Evolutionary conservation across 805 yeast species (phyloP).

Genomic region (Brettanomyces nanus): DNA sequence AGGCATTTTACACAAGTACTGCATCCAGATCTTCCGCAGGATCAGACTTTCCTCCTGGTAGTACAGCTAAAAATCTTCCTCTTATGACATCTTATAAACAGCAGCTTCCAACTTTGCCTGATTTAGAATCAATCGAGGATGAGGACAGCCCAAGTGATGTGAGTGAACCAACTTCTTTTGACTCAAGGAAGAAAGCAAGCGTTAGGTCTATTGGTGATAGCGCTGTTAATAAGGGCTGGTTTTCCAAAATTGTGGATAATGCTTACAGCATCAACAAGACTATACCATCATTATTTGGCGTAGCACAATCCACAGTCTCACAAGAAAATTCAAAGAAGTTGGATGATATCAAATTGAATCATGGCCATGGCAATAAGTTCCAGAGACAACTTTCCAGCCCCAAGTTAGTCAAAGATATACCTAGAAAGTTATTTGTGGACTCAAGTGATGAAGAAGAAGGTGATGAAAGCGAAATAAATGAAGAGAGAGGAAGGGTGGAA

Average conservation of each 20-base stretch:
- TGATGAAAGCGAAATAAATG: conserved; percentile 8
- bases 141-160: not conserved
- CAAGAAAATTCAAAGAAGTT: not conserved
- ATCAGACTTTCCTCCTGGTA: not conserved
- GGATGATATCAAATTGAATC: not conserved
- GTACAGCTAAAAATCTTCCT: not conserved
- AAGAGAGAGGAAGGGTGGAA: not conserved
- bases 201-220: not conserved
- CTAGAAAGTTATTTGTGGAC: conserved; percentile 19
- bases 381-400: conserved; percentile 16
- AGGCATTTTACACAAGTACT: not conserved
- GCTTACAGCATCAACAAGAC: conserved; percentile 10
- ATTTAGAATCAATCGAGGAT: conserved; percentile 2
- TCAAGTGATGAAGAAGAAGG: conserved; percentile 22
- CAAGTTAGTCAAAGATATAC: conserved; percentile 11
- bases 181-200: not conserved
- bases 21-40: not conserved
- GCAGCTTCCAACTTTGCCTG: conserved; percentile 2
- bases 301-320: not conserved
- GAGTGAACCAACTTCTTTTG: not conserved
- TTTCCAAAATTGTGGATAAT: conserved; percentile 13
- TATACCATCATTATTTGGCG: conserved; percentile 16
- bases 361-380: conserved; percentile 7
- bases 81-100: not conserved
- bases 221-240: conserved; percentile 12